Evolutionary conservation across 306 rosid species (phyloP).

Genomic region (Psophocarpus tetragonolobus): DNA sequence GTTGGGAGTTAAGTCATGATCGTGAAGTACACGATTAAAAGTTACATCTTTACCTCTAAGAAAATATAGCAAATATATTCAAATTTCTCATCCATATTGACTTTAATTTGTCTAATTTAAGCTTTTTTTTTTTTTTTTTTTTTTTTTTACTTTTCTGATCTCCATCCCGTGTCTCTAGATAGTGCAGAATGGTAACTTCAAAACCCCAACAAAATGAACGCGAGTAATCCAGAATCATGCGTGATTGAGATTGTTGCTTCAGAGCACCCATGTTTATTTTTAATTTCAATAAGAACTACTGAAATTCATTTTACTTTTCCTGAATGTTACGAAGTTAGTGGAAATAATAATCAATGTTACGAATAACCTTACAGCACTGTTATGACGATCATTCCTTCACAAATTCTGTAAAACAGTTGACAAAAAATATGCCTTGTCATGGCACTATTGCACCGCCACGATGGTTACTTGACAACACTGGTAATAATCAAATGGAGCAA

Average conservation of each 20-base stretch:
- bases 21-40: conserved; percentile 37
- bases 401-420: no score
- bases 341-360: no score
- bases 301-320: neutral
- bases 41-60: neutral
- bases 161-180: neutral
- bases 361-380: no score
- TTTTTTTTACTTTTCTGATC: no score
- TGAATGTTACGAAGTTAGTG: neutral
- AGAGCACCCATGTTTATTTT: neutral
- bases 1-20: conserved; percentile 21
- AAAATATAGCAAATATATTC: neutral
- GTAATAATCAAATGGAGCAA: neutral
- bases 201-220: neutral
- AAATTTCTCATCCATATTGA: conserved; percentile 40
- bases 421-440: no score
- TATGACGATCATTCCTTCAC: no score
- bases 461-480: no score
- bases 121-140: no score
- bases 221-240: neutral
- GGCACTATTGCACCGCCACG: no score
- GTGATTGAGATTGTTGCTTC: neutral
- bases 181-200: neutral
- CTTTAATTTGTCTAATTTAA: neutral
- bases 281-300: neutral